Base-by-base conservation (phyloP, 2,329 filamentous ascomycete species). In the Monosporascus sp. region DNA sequence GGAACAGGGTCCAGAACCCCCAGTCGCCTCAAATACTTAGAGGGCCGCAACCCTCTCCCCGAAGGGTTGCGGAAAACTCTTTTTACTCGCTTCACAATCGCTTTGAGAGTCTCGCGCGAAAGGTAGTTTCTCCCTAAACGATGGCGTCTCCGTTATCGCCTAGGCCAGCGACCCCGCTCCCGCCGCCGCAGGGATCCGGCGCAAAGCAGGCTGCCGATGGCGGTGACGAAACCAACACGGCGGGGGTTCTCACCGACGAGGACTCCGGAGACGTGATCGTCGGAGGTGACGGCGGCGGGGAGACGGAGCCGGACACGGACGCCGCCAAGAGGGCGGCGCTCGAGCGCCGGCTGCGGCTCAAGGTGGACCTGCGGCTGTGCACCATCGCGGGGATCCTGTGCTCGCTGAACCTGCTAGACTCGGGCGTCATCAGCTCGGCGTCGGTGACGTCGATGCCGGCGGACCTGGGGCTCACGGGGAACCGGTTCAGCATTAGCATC, bases 331-430 rank as follows among this genome's bases (percentile, higher is more conserved):
- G 18, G 57, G 58, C 38, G 9, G 49, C 52, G 8, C 54, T 62
- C 31, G 66, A 65, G 52, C 58, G 60, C 52, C 59, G 63, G 7
- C 61, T 78, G 39, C 79, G 83, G 18, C 72, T 77, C 54, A 88
- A 88, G 66, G 77, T 87, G 50, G 86, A 89, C 64, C 62, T 87
- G 45, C 79, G 86, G 24, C 73, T 89, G 3, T 89, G 85, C 69
- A 85, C 80, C 25, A 88, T 90, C 57, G 85, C 85, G 1, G 85
- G 85, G 1, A 76, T 89, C n/a, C 71, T 89, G 3, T 88, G 84
- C 70, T 83, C 80, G 57, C 75, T 89, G 53, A 85, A 89, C 65
- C 72, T 90, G 14, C 75, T 89, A 15, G 86, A 89, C 70, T 83
- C 80, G 48, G 85, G 84, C 41, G 85, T 89, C 59, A 84, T 89